Conservation (phyloP, 805 yeast species). For the Pichia insulana region DNA sequence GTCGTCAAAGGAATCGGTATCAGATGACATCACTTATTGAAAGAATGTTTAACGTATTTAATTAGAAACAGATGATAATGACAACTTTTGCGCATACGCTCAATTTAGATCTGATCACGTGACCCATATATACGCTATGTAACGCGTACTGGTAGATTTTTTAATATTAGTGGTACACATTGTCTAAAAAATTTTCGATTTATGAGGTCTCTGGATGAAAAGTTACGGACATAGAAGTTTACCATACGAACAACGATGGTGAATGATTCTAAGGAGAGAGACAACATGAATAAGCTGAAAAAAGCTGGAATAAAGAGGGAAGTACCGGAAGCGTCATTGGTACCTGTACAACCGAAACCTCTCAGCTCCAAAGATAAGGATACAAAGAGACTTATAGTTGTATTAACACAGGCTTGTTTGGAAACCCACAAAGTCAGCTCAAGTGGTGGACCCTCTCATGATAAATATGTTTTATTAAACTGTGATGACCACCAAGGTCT, state of each 20-base stretch:
- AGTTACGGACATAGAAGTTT: neutral
- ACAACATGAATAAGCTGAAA: slow-evolving; percentile 26
- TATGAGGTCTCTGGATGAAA: neutral
- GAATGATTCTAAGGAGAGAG: slow-evolving; percentile 40
- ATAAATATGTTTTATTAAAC: slow-evolving; percentile 85
- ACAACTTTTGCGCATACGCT: no score
- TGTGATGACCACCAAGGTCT: slow-evolving; percentile 98
- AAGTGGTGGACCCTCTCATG: slow-evolving; percentile 65
- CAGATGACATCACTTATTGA: neutral
- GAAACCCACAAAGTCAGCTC: slow-evolving; percentile 89
- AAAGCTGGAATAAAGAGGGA: slow-evolving; percentile 16
- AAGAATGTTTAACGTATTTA: neutral
- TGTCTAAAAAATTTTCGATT: neutral
- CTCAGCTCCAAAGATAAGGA: slow-evolving; percentile 77
- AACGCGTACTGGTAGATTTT: no score
- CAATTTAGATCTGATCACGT: no score
- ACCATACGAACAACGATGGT: slow-evolving; percentile 28
- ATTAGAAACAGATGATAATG: no score
- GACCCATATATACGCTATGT: no score
- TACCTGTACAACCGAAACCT: slow-evolving; percentile 80
- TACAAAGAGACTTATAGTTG: slow-evolving; percentile 84
- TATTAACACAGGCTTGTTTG: slow-evolving; percentile 89
- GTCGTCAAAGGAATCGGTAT: slow-evolving; percentile 13
- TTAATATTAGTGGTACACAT: no score
- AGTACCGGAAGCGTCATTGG: slow-evolving; percentile 53